Percentiles rank a stretch among this genome's conserved stretches.
Conservation (phyloP, 176 grass and related monocot genomes). For the Carex pumila region DNA sequence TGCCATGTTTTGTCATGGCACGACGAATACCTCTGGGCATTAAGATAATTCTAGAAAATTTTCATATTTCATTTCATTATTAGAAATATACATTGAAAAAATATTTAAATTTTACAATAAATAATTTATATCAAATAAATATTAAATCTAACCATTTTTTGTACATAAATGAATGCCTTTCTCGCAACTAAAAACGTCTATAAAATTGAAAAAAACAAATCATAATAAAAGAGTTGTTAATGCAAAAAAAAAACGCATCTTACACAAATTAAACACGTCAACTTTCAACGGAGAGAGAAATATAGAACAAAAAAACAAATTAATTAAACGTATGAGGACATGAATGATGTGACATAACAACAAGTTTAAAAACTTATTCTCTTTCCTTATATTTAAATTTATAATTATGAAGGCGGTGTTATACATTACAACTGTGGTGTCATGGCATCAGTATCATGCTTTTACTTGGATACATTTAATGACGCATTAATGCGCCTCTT, state of each 20-base stretch:
- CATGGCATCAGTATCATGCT: background rate
- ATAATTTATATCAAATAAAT: background rate
- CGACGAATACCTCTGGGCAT: too few species aligned
- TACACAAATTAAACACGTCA: background rate
- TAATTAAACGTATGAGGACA: background rate
- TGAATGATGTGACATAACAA: background rate
- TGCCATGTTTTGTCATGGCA: too few species aligned
- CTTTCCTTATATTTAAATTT: background rate
- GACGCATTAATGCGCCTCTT: constrained; percentile 29
- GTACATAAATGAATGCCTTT: too few species aligned
- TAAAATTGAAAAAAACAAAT: background rate
- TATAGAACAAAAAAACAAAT: background rate
- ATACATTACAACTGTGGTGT: background rate
- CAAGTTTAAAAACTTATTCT: background rate
- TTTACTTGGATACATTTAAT: constrained; percentile 25
- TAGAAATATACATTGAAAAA: background rate
- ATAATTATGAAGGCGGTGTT: background rate
- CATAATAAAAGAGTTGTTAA: background rate
- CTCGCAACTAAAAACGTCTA: too few species aligned
- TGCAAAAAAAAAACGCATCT: too few species aligned
- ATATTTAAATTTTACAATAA: background rate
- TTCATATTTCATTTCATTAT: too few species aligned
- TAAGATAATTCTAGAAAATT: too few species aligned
- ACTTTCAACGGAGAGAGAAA: background rate
- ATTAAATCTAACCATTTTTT: background rate